A percentile compares a stretch with the other conserved stretches of the same genome.
Evolutionary conservation across 2,329 filamentous ascomycete genomes (phyloP).

Genomic region (Colletotrichum sp.): DNA sequence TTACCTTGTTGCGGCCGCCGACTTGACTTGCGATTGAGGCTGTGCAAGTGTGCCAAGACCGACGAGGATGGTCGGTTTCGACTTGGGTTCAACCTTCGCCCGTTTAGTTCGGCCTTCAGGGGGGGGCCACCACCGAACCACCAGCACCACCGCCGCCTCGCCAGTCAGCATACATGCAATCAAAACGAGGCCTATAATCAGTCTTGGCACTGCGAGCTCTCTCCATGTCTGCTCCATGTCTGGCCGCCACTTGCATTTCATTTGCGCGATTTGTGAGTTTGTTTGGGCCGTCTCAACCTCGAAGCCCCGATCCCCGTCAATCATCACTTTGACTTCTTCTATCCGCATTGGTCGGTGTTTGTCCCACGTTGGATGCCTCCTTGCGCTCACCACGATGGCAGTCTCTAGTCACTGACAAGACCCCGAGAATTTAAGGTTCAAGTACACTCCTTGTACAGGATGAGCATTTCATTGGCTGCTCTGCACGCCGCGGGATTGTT

Average conservation of each 20-base stretch:
- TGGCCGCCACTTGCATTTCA: neutral
- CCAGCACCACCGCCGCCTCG: neutral
- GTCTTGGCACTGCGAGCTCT: constrained; percentile 12
- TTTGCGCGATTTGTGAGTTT: constrained; percentile 16
- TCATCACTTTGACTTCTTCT: constrained; percentile 1
- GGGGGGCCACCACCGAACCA: neutral
- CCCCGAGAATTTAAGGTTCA: constrained; percentile 5
- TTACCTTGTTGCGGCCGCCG: constrained; percentile 6
- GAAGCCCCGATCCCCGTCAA: constrained; percentile 4
- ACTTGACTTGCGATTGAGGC: constrained; percentile 12
- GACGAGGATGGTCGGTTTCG: constrained; percentile 16
- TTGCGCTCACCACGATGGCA: neutral
- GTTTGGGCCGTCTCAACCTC: neutral
- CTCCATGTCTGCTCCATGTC: neutral
- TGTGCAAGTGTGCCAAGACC: constrained; percentile 18
- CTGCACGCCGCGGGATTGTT: neutral
- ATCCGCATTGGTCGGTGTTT: neutral
- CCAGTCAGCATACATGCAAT: constrained; percentile 6
- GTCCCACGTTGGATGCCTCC: neutral
- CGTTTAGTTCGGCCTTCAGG: neutral
- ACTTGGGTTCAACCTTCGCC: constrained; percentile 11
- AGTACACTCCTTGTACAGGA: neutral
- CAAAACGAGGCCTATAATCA: constrained; percentile 7
- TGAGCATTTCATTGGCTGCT: neutral
- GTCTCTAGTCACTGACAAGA: neutral